Base-by-base conservation (phyloP, 352 stramenopile genomes). In the Globisporangium heterothallicum region DNA sequence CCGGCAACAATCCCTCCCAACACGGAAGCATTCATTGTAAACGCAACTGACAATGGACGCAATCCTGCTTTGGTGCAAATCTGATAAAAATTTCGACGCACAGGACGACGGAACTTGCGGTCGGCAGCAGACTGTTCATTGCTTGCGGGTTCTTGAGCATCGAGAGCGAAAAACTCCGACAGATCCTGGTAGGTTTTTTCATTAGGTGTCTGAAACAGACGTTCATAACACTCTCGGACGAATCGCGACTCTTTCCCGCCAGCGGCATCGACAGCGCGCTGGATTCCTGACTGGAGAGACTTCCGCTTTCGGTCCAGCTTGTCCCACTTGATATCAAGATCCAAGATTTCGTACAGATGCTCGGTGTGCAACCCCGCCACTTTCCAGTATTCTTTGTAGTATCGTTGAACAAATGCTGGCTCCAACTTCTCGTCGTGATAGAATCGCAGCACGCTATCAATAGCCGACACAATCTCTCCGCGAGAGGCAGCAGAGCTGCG, bases 351-450 rank as follows among this genome's bases (percentile, higher is more conserved):
- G 49, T 92, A 95, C 40, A 95, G 40, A 35, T 95, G 78, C 26
- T 87, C 74, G 0, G 74, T 83, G 59, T 86, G 80, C 7, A 94
- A 59, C 0, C 85, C 85, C n/a, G 81, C 81, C 19, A 84, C 66
- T 72, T 94, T 92, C 83, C 84, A 95, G 46, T 88, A 95, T 35
- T 95, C 85, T 60, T 95, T 95, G 65, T 70, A 92, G 61, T 95
- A 95, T n/a, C 83, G 75, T 60, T 94, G 84, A 6, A 95, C 85
- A 59, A 92, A 95, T 9, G 84, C 70, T 4, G 85, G 85, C 53
- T 95, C 85, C 2, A 95, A 61, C 35, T 94, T 92, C 42, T 95
- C 85, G 24, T 94, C 83, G 49, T 95, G 85, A 32, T 95, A 95
- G 38, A 94, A 95, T 9, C 82, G 79, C 44, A 95, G 60, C 4